Evolutionary conservation across 2,329 filamentous ascomycete genomes (phyloP).

Genomic region (Aureobasidium zeae): DNA sequence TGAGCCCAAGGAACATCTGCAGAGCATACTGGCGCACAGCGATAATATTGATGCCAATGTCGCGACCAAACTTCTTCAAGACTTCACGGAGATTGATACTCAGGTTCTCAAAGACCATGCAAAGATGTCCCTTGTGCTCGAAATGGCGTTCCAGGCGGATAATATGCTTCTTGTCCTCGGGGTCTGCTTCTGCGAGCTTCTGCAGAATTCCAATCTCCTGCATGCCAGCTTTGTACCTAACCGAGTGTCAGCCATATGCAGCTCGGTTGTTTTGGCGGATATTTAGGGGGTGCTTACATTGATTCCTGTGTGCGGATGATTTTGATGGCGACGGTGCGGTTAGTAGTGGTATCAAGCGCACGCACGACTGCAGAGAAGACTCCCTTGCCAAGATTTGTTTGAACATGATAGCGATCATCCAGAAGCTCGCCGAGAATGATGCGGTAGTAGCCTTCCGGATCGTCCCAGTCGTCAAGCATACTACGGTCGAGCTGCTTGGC

Average conservation of each 20-base stretch:
- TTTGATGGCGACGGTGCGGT: slow-evolving; percentile 74
- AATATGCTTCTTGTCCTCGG: slow-evolving; percentile 82
- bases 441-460: slow-evolving; percentile 93
- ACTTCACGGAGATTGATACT: slow-evolving; percentile 88
- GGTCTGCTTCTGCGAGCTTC: slow-evolving; percentile 75
- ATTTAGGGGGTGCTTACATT: slow-evolving; percentile 38
- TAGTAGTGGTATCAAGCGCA: slow-evolving; percentile 64
- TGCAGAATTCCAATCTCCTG: slow-evolving; percentile 91
- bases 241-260: slow-evolving; percentile 11
- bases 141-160: slow-evolving; percentile 81
- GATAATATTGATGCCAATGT: slow-evolving; percentile 80
- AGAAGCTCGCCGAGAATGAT: slow-evolving; percentile 85
- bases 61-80: slow-evolving; percentile 88
- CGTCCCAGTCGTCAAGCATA: slow-evolving; percentile 86
- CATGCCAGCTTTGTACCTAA: slow-evolving; percentile 68
- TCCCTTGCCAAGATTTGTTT: slow-evolving; percentile 78
- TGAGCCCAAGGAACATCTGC: slow-evolving; percentile 86
- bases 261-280: background rate
- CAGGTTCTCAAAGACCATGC: slow-evolving; percentile 93
- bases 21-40: slow-evolving; percentile 84
- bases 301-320: slow-evolving; percentile 96
- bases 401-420: slow-evolving; percentile 80
- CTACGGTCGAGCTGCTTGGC: slow-evolving; percentile 56
- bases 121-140: slow-evolving; percentile 89
- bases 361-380: slow-evolving; percentile 97